Evolutionary conservation across 2,329 filamentous ascomycete species (phyloP), one percentile per base, ranked within the genome.

Genomic region (Fusarium sp.): DNA sequence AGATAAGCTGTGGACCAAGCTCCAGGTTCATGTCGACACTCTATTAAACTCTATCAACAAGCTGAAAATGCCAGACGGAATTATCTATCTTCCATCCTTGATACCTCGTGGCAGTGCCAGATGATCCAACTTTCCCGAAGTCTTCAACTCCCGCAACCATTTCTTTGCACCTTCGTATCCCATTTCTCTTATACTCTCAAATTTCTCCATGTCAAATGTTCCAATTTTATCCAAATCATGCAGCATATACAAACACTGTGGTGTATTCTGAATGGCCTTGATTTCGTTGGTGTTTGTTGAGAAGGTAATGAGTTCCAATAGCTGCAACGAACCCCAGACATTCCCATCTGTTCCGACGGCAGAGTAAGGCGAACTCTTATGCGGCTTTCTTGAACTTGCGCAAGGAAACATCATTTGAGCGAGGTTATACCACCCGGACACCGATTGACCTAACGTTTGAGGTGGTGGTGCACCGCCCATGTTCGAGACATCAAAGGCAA

Each of bases 1-100:
- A 52, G 32, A 52, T 52, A 52, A 52, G 49, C 49, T 52, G 49
- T 52, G 49, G 49, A 52, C 49, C 32, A 41, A 52, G 49, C 49
- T 52, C 32, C n/a, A 52, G 32, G 32, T 52, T 52, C 18, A 40
- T 34, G 30, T 25, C 29, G 13, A 4, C 1, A 8, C 8, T 49
- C 22, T 37, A 37, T 44, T 24, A 24, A 24, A 25, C 41, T 16
- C 13, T 24, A 22, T 44, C 41, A 16, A 16, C 3, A 7, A 44
- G 22, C 20, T 25, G 9, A 24, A 7, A 7, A 18, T 25, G 8
- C 6, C 6, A 11, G 4, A 24, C 11, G 9, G 9, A 24, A 2
- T 24, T 52, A 52, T 3, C 18, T 14, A 22, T 16, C 13, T 20
- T 20, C 37, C 18, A 16, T 16, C n/a, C 20, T 52, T 52, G 12